Evolutionary conservation across 257 asterid genomes (phyloP).

Genomic region (Dorcoceras hygrometricum): DNA sequence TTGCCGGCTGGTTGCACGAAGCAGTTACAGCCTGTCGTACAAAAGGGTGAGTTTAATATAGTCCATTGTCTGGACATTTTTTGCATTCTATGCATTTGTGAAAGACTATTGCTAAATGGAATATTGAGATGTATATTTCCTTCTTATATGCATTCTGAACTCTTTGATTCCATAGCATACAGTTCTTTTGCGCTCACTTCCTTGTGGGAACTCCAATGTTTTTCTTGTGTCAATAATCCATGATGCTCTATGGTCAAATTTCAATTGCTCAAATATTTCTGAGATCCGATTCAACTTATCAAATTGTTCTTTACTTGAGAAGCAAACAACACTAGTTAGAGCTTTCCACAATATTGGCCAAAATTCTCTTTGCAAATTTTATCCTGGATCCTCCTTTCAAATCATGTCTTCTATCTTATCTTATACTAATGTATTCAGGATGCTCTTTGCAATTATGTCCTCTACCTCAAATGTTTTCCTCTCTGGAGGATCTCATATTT

Average conservation of each 20-base stretch:
- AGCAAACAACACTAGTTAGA: constrained; percentile 3
- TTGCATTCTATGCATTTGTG: constrained; percentile 15
- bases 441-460: constrained; percentile 10
- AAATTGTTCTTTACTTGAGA: not conserved
- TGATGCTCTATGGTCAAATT: too few species aligned
- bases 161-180: constrained; percentile 16
- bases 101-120: constrained; percentile 19
- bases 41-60: constrained; percentile 67
- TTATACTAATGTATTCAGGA: constrained; percentile 6
- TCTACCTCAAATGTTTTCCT: constrained; percentile 17
- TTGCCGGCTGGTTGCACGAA: constrained; percentile 90
- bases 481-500: constrained; percentile 17
- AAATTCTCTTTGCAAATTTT: not conserved
- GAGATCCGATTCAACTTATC: not conserved
- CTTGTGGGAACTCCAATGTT: too few species aligned
- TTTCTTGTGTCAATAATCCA: too few species aligned
- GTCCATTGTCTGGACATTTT: constrained; percentile 20
- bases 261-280: not conserved
- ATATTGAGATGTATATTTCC: constrained; percentile 16
- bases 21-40: constrained; percentile 70
- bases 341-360: not conserved
- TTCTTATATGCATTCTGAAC: constrained; percentile 9
- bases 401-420: not conserved
- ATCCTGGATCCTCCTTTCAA: constrained; percentile 1
- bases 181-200: not conserved